Conservation (phyloP, 1,284 basidiomycete species). For the Wolfiporia cocos region DNA sequence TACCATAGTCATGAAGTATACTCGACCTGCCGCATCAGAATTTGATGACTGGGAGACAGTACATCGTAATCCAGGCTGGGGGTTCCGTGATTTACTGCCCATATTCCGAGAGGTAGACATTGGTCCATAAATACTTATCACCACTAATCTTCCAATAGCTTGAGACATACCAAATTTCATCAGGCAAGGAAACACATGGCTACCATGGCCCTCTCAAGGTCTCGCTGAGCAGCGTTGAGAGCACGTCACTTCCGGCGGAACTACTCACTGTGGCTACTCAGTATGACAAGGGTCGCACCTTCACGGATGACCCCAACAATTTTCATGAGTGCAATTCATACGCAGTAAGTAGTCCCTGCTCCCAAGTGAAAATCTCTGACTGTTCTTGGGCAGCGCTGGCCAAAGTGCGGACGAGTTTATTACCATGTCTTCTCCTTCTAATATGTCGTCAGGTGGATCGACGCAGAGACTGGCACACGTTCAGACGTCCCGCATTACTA, state of each 20-base stretch:
- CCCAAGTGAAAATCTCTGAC: neutral
- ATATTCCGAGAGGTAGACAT: slow-evolving; percentile 39
- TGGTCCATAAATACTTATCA: neutral
- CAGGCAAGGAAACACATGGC: slow-evolving; percentile 21
- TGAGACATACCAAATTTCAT: slow-evolving; percentile 39
- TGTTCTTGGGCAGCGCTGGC: neutral
- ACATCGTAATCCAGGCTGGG: slow-evolving; percentile 46
- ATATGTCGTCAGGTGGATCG: slow-evolving; percentile 36
- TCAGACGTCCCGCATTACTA: slow-evolving; percentile 54
- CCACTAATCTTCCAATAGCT: slow-evolving; percentile 31
- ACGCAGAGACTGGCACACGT: slow-evolving; percentile 43
- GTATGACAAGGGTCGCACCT: slow-evolving; percentile 32
- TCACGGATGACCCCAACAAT: slow-evolving; percentile 18
- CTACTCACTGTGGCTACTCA: slow-evolving; percentile 36
- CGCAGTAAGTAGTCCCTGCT: slow-evolving; percentile 15
- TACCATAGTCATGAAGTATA: slow-evolving; percentile 38
- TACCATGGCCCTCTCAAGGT: slow-evolving; percentile 20
- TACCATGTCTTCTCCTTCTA: neutral
- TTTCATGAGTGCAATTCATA: slow-evolving; percentile 20
- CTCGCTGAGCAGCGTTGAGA: slow-evolving; percentile 15
- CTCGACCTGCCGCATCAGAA: slow-evolving; percentile 46
- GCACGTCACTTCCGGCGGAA: slow-evolving; percentile 16
- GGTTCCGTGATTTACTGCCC: slow-evolving; percentile 40
- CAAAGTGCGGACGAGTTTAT: slow-evolving; percentile 20
- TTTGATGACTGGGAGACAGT: slow-evolving; percentile 46